A percentile compares a stretch with the other conserved stretches of the same genome.
Evolutionary conservation across 176 grass and related monocot genomes (phyloP).

Genomic region (Tuctoria greenei): DNA sequence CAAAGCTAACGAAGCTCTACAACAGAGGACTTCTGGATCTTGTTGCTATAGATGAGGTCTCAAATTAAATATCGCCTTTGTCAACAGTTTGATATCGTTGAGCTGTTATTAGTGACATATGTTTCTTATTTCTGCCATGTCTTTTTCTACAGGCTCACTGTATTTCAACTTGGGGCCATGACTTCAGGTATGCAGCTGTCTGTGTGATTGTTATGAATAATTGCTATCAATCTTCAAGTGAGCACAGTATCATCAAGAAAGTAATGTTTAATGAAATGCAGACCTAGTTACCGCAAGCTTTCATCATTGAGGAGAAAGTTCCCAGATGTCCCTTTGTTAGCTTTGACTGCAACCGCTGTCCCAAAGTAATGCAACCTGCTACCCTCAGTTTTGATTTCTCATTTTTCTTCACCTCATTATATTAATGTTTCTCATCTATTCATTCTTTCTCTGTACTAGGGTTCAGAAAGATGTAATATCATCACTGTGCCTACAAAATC

Average conservation of each 20-base stretch:
- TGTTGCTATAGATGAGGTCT: conserved; percentile 89
- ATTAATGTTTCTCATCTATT: conserved; percentile 13
- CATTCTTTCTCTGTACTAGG: conserved; percentile 33
- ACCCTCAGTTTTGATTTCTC: background rate
- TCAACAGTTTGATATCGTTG: conserved; percentile 13
- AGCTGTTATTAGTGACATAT: conserved; percentile 24
- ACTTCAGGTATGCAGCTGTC: conserved; percentile 70
- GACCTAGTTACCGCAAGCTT: conserved; percentile 90
- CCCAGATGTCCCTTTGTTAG: conserved; percentile 84
- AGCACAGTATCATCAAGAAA: conserved; percentile 19
- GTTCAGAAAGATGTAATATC: conserved; percentile 88
- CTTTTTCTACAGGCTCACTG: conserved; percentile 75
- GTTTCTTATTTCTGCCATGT: conserved; percentile 26
- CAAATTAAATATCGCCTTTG: conserved; percentile 25
- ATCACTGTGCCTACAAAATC: conserved; percentile 70
- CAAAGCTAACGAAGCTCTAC: conserved; percentile 82
- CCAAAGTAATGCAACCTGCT: conserved; percentile 56
- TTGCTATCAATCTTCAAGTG: background rate
- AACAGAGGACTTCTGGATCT: conserved; percentile 77
- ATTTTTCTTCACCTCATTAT: background rate
- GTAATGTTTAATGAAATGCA: conserved; percentile 47
- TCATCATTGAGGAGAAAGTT: conserved; percentile 88
- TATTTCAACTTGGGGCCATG: conserved; percentile 94
- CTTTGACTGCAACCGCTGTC: conserved; percentile 90
- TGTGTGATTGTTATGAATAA: conserved; percentile 22